Evolutionary conservation across 306 rosid species (phyloP), one percentile per base, ranked within the genome.

Genomic region (Astragalus glycyphyllos): DNA sequence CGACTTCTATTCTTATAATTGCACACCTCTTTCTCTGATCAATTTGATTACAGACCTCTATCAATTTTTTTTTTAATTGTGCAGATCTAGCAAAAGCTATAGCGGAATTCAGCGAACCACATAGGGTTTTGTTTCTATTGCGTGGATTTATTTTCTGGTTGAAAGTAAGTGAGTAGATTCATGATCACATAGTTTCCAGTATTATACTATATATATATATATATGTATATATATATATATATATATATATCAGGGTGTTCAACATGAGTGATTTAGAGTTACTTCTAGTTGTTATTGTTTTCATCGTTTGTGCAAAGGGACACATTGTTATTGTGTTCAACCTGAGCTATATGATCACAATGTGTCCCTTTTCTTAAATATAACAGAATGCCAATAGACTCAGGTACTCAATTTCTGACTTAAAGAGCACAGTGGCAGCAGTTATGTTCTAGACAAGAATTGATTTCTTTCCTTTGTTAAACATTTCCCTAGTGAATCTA

Each of bases 71-170:
- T 79, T 58, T 35, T 72, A 16, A 66, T 72, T 59, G 72, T 84
- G 76, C 87, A 94, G 98, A 76, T 73, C 65, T 90, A 45, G 59
- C 41, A 2, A 16, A 67, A 53, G 82, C 82, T 48, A 50, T 83
- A 62, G 68, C 40, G 69, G 32, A 40, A 53, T 44, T 72, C 73
- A 76, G 84, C n/a, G 73, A 85, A 76, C 65, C 45, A 11, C 69
- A 8, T 45, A 87, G 11, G 71, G 67, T 61, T 69, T 68, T 89
- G 81, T 83, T 81, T 81, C 83, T 94, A 47, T 66, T 87, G 38
- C 98, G 97, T 49, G 98, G 92, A 61, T 90, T 89, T 67, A 44
- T 80, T 67, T 89, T 83, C 82, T 94, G 90, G 92, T 64, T 90
- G 84, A 10, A 86, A 84, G 97, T 93, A 61, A 81, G 83, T 77